Evolutionary conservation across 495 filamentous ascomycete species (phyloP), one percentile per base, ranked within the genome.

Genomic region (Daldinia bambusicola): DNA sequence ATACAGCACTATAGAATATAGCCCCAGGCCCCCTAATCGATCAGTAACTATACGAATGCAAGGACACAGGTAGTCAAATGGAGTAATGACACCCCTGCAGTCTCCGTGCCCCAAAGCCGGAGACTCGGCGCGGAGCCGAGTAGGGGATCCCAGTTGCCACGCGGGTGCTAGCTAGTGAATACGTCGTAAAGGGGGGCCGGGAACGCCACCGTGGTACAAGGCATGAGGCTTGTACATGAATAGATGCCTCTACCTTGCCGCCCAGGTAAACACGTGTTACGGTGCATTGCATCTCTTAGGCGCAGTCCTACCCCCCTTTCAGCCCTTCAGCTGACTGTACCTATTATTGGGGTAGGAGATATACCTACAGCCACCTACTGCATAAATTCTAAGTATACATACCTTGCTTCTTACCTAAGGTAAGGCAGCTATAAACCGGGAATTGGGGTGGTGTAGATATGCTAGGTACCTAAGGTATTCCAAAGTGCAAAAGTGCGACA

Each of bases 301-400:
- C 53, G 64, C 60, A 67, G 59, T 60, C 63, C 30, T 32, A 55
- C 69, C 57, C 64, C 60, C 63, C 31, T 26, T 26, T 58, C 51
- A 30, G 36, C 36, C 43, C 30, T 61, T 72, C 60, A 72, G 69
- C 69, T 50, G n/a, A 63, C 69, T 50, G n/a, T 55, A 37, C 20
- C 64, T 63, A 72, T 66, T 61, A 60, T 68, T 65, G 64, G 69
- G 64, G 26, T 26, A 26, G 1, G 26, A 26, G 26, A 3, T 26
- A 26, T 26, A 26, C 26, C 26, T 26, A 26, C 26, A 26, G 26
- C 3, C 3, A 1, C 26, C 36, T 37, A 61, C 64, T 57, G 18
- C 36, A n/a, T 64, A 38, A 14, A 40, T 18, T 26, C 26, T 3
- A 26, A 26, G 26, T 26, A 26, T 26, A 26, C 26, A 26, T 26